A percentile compares a stretch with the other conserved stretches of the same genome.
Conservation (phyloP, 176 grass and related monocot species). For the Musa beccarii region DNA sequence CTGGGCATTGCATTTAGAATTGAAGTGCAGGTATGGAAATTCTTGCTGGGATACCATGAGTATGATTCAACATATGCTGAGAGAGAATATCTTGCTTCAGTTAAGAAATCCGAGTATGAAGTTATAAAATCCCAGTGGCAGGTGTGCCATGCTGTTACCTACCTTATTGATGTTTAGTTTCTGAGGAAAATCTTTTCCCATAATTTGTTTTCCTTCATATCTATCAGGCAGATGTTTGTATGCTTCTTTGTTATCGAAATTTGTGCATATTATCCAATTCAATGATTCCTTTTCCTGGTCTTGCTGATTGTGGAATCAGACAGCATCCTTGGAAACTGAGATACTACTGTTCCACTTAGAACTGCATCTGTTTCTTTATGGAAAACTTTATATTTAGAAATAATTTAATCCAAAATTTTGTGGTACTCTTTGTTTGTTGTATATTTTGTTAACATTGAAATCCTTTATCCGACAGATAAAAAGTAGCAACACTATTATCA, state of each 20-base stretch:
- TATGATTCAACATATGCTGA: constrained; percentile 97
- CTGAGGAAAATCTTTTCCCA: too few relatives aligned
- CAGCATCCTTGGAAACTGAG: too few relatives aligned
- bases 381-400: background rate
- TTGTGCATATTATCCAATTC: background rate
- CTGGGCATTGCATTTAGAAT: constrained; percentile 8
- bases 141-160: constrained; percentile 35
- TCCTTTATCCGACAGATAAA: too few relatives aligned
- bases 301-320: background rate
- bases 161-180: background rate
- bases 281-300: background rate
- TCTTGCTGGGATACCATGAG: constrained; percentile 84
- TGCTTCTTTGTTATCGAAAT: too few relatives aligned
- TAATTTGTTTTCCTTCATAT: too few relatives aligned
- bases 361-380: background rate
- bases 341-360: background rate
- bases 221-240: too few relatives aligned
- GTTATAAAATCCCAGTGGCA: constrained; percentile 91
- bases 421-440: too few relatives aligned
- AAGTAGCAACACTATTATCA: too few relatives aligned
- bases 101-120: constrained; percentile 80
- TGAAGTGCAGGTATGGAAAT: constrained; percentile 85
- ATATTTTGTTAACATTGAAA: too few relatives aligned
- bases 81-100: constrained; percentile 64
- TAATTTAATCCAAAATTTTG: too few relatives aligned